Evolutionary conservation across 352 stramenopile species (phyloP).

Genomic region (Globisporangium irregulare): DNA sequence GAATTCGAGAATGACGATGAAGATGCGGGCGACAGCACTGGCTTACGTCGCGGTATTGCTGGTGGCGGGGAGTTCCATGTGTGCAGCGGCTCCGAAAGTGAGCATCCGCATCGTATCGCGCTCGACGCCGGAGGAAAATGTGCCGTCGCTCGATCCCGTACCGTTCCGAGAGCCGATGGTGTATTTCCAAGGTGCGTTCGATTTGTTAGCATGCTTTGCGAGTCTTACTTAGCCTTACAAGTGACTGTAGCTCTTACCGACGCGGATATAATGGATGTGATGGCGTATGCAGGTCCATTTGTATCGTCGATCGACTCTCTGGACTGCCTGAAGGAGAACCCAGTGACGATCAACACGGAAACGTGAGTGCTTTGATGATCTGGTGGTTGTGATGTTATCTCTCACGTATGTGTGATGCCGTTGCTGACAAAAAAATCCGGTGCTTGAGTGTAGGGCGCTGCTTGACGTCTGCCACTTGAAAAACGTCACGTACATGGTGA

Average conservation of each 20-base stretch:
- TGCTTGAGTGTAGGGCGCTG: conserved; percentile 30
- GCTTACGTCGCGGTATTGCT: conserved; percentile 20
- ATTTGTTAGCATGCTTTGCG: neutral
- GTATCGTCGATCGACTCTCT: conserved; percentile 26
- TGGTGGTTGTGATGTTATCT: conserved; percentile 8
- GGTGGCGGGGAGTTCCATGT: conserved; percentile 25
- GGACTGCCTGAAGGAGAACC: conserved; percentile 43
- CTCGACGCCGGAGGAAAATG: conserved; percentile 16
- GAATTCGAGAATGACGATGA: neutral
- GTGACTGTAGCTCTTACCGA: neutral
- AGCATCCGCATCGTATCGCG: conserved; percentile 59
- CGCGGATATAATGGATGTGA: neutral
- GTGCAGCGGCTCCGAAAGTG: conserved; percentile 44
- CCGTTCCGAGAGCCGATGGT: conserved; percentile 47
- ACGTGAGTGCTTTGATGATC: conserved; percentile 24
- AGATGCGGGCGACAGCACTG: conserved; percentile 18
- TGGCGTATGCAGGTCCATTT: conserved; percentile 32
- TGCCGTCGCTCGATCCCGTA: conserved; percentile 25
- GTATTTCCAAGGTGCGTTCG: conserved; percentile 31
- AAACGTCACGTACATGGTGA: conserved; percentile 54
- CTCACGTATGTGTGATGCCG: neutral
- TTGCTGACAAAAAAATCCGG: neutral
- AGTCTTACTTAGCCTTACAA: neutral
- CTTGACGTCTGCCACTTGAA: conserved; percentile 59
- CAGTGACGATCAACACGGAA: conserved; percentile 38